These are phyloP conservation scores for Carallia pectinifolia DNA, from an alignment of 345 rosid genomes.

Conservation along the genomic window DNA sequence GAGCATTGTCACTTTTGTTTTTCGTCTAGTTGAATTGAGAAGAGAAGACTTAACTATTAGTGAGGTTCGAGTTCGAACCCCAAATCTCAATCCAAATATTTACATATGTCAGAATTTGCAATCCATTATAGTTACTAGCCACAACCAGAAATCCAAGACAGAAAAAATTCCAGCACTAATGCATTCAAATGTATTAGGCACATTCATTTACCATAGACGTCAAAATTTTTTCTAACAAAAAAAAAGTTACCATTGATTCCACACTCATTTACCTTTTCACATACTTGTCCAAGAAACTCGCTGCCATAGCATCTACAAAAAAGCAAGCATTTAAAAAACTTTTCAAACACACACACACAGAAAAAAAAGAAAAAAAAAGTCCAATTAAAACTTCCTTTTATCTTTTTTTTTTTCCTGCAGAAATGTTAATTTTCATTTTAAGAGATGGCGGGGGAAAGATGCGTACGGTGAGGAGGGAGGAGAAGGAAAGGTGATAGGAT, in stretches of 20 bases:
- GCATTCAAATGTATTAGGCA: no score
- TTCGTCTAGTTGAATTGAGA: no score
- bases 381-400: not conserved
- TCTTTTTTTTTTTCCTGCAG: not conserved
- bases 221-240: no score
- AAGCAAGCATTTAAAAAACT: not conserved
- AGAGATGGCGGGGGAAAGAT: not conserved
- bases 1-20: no score
- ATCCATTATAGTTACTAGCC: no score
- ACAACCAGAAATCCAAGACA: no score
- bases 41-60: no score
- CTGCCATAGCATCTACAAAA: conserved; percentile 59
- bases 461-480: conserved; percentile 46
- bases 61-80: not conserved
- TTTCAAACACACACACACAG: not conserved
- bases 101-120: not conserved
- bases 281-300: conserved; percentile 52
- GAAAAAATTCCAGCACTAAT: no score
- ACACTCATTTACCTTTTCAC: conserved; percentile 55
- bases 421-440: not conserved
- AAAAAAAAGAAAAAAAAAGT: not conserved
- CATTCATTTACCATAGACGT: not conserved
- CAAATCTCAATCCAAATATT: not conserved
- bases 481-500: conserved; percentile 42
- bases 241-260: no score